Conservation (phyloP, 2,329 filamentous ascomycete species). For the Cucurbitaria berberidis region DNA sequence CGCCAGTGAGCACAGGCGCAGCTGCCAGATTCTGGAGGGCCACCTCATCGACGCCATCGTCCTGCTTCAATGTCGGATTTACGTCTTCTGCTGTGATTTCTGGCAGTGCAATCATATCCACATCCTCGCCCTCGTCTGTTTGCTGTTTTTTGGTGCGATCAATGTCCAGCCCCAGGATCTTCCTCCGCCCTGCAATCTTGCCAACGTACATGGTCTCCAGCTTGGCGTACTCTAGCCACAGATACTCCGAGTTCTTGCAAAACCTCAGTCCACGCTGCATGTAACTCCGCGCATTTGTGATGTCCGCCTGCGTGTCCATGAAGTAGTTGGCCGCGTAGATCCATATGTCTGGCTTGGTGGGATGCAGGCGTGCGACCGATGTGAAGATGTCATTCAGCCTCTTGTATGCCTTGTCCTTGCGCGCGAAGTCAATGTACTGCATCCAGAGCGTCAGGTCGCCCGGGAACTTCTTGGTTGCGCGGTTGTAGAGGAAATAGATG, state of each 20-base stretch:
- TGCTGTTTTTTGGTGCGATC: slow-evolving; percentile 52
- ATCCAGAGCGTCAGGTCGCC: slow-evolving; percentile 84
- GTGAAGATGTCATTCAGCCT: slow-evolving; percentile 67
- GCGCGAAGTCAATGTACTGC: slow-evolving; percentile 84
- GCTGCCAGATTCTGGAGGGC: slow-evolving; percentile 68
- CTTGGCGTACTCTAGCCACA: slow-evolving; percentile 91
- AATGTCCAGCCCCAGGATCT: slow-evolving; percentile 67
- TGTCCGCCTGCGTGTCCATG: slow-evolving; percentile 81
- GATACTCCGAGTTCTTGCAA: slow-evolving; percentile 72
- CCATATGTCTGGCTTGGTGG: slow-evolving; percentile 83
- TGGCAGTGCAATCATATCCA: slow-evolving; percentile 61
- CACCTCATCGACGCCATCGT: slow-evolving; percentile 58
- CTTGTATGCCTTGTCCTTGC: slow-evolving; percentile 67
- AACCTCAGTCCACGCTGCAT: slow-evolving; percentile 91
- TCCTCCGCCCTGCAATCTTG: slow-evolving; percentile 76
- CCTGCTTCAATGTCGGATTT: slow-evolving; percentile 59
- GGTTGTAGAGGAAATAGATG: slow-evolving; percentile 87
- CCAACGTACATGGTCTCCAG: slow-evolving; percentile 92
- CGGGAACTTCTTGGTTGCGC: slow-evolving; percentile 82
- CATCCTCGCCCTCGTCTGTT: slow-evolving; percentile 54
- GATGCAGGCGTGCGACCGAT: slow-evolving; percentile 81
- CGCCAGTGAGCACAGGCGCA: slow-evolving; percentile 87
- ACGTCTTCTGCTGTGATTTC: slow-evolving; percentile 68
- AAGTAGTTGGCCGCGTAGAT: slow-evolving; percentile 78
- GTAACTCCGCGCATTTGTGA: slow-evolving; percentile 82